Conservation (phyloP, 257 asterid species). For the Capsicum baccatum region DNA sequence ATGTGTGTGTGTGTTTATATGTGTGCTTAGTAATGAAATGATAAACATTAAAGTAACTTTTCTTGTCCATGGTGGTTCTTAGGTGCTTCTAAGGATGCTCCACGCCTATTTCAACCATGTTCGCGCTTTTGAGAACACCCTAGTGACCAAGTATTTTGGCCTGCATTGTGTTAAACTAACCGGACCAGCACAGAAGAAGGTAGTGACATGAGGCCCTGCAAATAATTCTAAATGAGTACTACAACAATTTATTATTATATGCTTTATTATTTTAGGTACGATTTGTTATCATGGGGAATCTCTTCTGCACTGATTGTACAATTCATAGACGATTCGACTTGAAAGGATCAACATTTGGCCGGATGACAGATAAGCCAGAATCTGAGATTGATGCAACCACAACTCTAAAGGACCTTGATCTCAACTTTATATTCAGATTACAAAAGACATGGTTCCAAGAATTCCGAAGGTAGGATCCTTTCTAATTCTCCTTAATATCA, state of each 20-base stretch:
- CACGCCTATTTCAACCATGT: slow-evolving; percentile 54
- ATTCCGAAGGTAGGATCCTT: slow-evolving; percentile 30
- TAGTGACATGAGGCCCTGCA: neutral
- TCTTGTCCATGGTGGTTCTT: slow-evolving; percentile 11
- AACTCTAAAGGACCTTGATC: slow-evolving; percentile 41
- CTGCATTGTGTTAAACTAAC: slow-evolving; percentile 51
- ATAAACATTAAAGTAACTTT: neutral
- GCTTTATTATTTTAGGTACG: slow-evolving; percentile 36
- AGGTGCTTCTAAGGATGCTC: slow-evolving; percentile 56
- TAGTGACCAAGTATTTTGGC: slow-evolving; percentile 53
- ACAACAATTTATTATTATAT: neutral
- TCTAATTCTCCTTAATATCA: neutral
- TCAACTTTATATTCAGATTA: slow-evolving; percentile 36
- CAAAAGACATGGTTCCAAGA: slow-evolving; percentile 37
- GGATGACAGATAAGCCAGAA: slow-evolving; percentile 36
- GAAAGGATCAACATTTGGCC: slow-evolving; percentile 42
- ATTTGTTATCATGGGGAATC: slow-evolving; percentile 40
- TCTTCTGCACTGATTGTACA: slow-evolving; percentile 36
- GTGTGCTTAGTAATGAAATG: neutral
- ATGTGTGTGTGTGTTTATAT: no score
- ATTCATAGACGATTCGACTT: slow-evolving; percentile 39
- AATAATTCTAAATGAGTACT: neutral
- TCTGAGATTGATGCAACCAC: slow-evolving; percentile 41
- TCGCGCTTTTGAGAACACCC: slow-evolving; percentile 27
- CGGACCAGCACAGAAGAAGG: slow-evolving; percentile 49